A percentile compares a stretch with the other conserved stretches of the same genome.
Conservation (phyloP, 352 stramenopile species). For the Globisporangium yorkense region DNA sequence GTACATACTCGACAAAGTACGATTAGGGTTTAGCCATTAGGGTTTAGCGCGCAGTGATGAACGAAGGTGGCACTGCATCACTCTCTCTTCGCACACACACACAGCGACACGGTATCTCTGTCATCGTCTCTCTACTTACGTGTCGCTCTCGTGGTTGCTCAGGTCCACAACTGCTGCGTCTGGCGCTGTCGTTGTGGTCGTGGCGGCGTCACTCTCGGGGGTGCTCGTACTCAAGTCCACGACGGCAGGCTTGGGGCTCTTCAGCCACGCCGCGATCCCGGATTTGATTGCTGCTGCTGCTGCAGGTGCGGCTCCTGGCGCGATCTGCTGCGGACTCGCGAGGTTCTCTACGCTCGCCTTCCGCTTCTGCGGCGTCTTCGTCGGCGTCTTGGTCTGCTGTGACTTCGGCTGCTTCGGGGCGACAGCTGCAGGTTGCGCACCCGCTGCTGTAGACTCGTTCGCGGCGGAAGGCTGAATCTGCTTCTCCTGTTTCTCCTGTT, state of each 20-base stretch:
- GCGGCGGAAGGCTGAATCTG: not conserved
- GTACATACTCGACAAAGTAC: no score
- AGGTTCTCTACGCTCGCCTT: slow-evolving; percentile 11
- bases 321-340: slow-evolving; percentile 4
- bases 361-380: slow-evolving; percentile 12
- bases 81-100: no score
- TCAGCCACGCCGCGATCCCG: slow-evolving; percentile 16
- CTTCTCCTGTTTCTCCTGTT: slow-evolving; percentile 19
- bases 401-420: not conserved
- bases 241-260: slow-evolving; percentile 11
- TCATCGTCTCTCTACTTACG: not conserved
- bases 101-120: no score
- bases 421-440: not conserved
- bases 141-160: not conserved
- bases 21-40: no score
- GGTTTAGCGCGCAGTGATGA: no score
- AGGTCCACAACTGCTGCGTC: not conserved
- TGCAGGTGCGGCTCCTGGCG: not conserved
- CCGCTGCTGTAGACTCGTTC: not conserved
- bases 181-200: not conserved
- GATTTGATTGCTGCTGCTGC: slow-evolving; percentile 5
- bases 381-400: slow-evolving; percentile 4
- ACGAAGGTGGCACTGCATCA: no score
- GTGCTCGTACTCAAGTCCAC: slow-evolving; percentile 8
- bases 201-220: not conserved